phyloP scores from a whole-genome alignment of 106 monocot species.

The Iris macrosiphon region DNA sequence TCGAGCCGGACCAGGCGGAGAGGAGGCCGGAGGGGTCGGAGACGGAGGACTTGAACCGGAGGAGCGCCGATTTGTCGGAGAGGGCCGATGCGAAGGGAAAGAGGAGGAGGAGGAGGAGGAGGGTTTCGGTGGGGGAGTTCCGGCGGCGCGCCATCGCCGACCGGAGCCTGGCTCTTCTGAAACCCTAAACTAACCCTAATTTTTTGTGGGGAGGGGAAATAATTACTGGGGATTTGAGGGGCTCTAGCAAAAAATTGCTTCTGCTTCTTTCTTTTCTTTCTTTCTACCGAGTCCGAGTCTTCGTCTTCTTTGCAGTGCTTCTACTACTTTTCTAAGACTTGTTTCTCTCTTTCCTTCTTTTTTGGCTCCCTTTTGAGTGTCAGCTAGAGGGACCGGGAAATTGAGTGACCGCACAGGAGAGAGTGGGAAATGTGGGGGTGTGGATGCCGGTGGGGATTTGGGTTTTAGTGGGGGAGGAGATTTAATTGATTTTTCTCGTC shows the following conservation, averaged over 20 bases:
- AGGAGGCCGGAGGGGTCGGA: constrained; percentile 45
- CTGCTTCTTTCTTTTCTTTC: no score
- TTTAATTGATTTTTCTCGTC: no score
- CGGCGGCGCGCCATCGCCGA: constrained; percentile 21
- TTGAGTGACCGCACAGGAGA: no score
- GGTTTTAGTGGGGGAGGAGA: no score
- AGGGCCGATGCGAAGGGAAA: not conserved
- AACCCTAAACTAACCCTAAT: constrained; percentile 23
- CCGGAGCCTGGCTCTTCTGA: no score
- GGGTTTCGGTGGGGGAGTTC: not conserved
- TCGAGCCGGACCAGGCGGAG: constrained; percentile 23
- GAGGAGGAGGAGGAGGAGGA: constrained; percentile 5
- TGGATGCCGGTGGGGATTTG: no score
- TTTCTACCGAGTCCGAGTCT: no score
- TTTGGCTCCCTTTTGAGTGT: no score
- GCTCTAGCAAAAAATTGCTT: no score
- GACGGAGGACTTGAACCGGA: constrained; percentile 41
- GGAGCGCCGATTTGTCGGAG: constrained; percentile 25
- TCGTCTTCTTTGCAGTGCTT: not conserved
- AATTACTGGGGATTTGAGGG: not conserved
- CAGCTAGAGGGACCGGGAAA: no score
- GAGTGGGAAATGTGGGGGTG: no score
- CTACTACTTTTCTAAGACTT: not conserved
- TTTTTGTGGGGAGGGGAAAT: not conserved
- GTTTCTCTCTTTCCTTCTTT: not conserved